A percentile compares a stretch with the other conserved stretches of the same genome.
Evolutionary conservation across 805 yeast genomes (phyloP).

Genomic region (Wickerhamiella spandovensis): DNA sequence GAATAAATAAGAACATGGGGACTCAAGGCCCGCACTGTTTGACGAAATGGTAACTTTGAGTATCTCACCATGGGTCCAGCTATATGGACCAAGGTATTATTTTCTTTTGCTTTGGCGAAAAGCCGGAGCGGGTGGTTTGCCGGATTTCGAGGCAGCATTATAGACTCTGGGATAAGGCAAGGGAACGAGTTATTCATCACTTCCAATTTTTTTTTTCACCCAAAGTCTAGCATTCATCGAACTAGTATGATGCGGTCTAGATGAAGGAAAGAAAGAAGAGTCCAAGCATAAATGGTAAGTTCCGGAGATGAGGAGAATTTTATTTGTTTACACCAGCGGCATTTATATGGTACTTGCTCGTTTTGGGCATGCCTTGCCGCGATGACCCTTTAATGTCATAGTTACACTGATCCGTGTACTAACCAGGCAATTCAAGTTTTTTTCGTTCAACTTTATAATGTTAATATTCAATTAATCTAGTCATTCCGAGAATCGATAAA

Average conservation of each 20-base stretch:
- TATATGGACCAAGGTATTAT: slow-evolving; percentile 44
- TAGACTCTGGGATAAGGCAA: background rate
- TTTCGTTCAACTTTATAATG: background rate
- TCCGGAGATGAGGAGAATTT: slow-evolving; percentile 12
- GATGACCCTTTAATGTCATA: slow-evolving; percentile 12
- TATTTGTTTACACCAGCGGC: slow-evolving; percentile 9
- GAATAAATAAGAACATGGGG: slow-evolving; percentile 71
- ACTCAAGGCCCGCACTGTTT: slow-evolving; percentile 55
- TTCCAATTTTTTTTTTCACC: background rate
- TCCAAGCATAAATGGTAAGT: slow-evolving; percentile 6
- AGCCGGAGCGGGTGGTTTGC: slow-evolving; percentile 41
- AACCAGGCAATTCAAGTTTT: slow-evolving; percentile 3
- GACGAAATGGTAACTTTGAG: slow-evolving; percentile 85
- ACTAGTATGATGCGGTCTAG: background rate
- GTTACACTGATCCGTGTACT: slow-evolving; percentile 12
- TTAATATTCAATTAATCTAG: background rate
- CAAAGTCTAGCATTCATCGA: background rate
- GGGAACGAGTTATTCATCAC: background rate
- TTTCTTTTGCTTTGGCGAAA: slow-evolving; percentile 33
- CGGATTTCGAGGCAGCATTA: slow-evolving; percentile 25
- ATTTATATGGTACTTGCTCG: slow-evolving; percentile 1
- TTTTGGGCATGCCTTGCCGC: slow-evolving; percentile 10
- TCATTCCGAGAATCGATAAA: no score
- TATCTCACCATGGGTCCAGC: slow-evolving; percentile 97
- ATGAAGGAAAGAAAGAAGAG: background rate